Base-by-base conservation (phyloP, 2,329 filamentous ascomycete species). In the Lecanicillium sp. region DNA sequence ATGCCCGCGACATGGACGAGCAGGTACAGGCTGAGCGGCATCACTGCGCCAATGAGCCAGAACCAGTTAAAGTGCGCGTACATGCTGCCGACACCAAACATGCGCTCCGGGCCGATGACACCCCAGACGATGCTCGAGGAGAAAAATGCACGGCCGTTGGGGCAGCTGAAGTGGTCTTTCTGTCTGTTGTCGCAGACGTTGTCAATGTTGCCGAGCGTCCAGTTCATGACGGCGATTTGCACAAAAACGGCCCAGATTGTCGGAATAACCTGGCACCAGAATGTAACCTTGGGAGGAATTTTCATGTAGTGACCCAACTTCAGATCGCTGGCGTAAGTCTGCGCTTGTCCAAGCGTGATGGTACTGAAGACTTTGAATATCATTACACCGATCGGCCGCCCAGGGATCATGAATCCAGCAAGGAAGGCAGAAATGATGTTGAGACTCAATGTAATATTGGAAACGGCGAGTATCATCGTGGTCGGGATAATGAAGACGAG, bases 51-150 rank as follows among this genome's bases (percentile, higher is more conserved):
- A 9, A 74, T 64, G 38, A 79, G 62, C 67, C 71, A 81, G 65
- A 78, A 79, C 57, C 65, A 78, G 52, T 73, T 68, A 33, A 81
- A 64, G 2, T 61, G 56, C 0, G 66, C 62, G 55, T 81, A 81
- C 29, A 78, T 67, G n/a, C 69, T 64, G 7, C 73, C 75, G 0
- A 66, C 60, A 2, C 73, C 72, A 60, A 80, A 81, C 60, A 81
- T 76, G 14, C 77, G 69, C 1, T 62, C 56, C 0, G 78, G 78
- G 0, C 78, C 78, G 40, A 81, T 78, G 21, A 78, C 65, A 39
- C 78, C 78, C 77, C 75, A 78, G 44, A 78, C 72, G 11, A 78
- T 66, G 3, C 75, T 79, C 5, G 70, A 71, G 2, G 71, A 77
- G 64, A 79, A 81, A 60, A 64, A 64, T 0, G 60, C 54, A 2